Base-by-base conservation (phyloP, 768 basidiomycete species). In the Tremella mesenterica region DNA sequence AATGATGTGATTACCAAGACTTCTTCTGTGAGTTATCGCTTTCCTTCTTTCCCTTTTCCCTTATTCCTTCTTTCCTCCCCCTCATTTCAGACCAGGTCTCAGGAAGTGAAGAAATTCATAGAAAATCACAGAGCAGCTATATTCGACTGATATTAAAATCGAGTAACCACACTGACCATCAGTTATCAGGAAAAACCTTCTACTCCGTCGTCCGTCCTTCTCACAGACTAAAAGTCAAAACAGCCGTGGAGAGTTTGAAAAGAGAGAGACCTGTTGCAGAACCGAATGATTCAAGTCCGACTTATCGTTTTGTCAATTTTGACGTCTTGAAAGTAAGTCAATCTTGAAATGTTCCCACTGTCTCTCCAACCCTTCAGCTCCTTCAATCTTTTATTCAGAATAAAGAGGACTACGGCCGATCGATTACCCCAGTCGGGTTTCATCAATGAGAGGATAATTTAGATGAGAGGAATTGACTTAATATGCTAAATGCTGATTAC, bases 191-290 rank as follows among this genome's bases (percentile, higher is more conserved):
- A 20, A 59, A 66, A 29, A 50, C 69, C 1, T 67, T 70, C 54
- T 70, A 67, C 43, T 63, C 56, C 13, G 56, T 67, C 20, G 55
- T 70, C 3, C 44, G 53, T 34, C 63, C 65, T 5, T 59, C 56
- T 16, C 63, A 70, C 48, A 30, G 69, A 33, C 41, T 43, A 10
- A 53, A 56, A 14, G 64, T 67, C 8, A 44, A 57, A 20, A 44
- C 48, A 44, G 55, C 57, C 38, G 64, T 70, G 23, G 59, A 67
- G 30, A 34, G 52, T 6, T 61, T 64, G 3, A 70, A 70, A 48
- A 46, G 50, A 14, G 63, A 58, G 44, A 53, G 54, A 26, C 66
- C 66, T 0, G 56, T 68, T 9, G 44, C 50, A 39, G 46, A 50
- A 16, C 52, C 59, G 16, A 59, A 58, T 6, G 41, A 48, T 21